These are phyloP conservation scores for Aspergillus sclerotialis DNA, from an alignment of 2,329 filamentous ascomycete genomes.

Conservation along the genomic window DNA sequence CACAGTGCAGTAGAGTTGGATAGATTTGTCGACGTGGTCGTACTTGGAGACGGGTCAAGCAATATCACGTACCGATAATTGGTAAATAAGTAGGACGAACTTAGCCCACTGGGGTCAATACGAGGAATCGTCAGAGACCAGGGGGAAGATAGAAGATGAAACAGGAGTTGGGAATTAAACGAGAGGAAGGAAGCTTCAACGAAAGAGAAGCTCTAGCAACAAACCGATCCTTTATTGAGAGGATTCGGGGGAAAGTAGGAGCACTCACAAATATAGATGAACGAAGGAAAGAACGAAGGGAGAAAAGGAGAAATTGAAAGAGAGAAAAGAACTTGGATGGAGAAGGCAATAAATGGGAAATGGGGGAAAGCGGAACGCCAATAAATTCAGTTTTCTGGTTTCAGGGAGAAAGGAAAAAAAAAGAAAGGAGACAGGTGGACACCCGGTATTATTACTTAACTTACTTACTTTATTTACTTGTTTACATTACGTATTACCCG, in stretches of 20 bases:
- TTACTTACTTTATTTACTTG: constrained; percentile 1
- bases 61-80: constrained; percentile 1
- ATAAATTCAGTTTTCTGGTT: too few relatives aligned
- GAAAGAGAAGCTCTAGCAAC: constrained; percentile 24
- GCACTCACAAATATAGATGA: too few relatives aligned
- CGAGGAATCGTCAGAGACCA: constrained; percentile 6
- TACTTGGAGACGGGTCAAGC: too few relatives aligned
- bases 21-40: too few relatives aligned
- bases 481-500: background rate
- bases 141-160: constrained; percentile 8
- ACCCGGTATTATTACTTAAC: constrained; percentile 4
- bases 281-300: constrained; percentile 20
- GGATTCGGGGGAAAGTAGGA: constrained; percentile 25
- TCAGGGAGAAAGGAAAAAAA: constrained; percentile 24
- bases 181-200: constrained; percentile 28
- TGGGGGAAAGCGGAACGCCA: constrained; percentile 12
- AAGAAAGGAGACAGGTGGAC: constrained; percentile 21
- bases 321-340: constrained; percentile 12
- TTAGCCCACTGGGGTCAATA: background rate
- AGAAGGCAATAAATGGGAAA: constrained; percentile 7
- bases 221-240: constrained; percentile 9
- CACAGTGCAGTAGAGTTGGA: background rate
- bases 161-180: constrained; percentile 19
- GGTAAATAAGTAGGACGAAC: background rate
- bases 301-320: constrained; percentile 33